phyloP scores from a whole-genome alignment of 2,329 filamentous ascomycete genomes.

The Aspergillus hiratsukae region DNA sequence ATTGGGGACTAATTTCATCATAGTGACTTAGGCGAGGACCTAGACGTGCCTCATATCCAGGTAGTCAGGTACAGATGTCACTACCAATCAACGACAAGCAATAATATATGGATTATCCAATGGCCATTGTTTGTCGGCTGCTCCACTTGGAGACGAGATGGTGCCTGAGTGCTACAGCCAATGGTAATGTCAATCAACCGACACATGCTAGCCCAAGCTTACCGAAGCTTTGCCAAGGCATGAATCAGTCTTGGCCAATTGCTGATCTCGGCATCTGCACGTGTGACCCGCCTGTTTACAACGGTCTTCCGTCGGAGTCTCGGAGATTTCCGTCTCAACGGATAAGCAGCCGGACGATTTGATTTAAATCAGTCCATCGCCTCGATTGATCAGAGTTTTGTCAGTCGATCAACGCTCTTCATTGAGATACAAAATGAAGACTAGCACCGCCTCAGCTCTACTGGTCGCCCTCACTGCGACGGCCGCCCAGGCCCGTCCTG shows the following conservation, averaged over 20 bases:
- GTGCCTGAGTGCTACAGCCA: too few species aligned
- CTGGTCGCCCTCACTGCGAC: slow-evolving; percentile 18
- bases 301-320: neutral
- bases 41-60: too few species aligned
- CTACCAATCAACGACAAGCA: too few species aligned
- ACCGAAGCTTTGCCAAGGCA: neutral
- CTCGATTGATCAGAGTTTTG: neutral
- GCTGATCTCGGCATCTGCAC: slow-evolving; percentile 3
- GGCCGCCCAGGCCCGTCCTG: slow-evolving; percentile 19
- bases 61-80: too few species aligned
- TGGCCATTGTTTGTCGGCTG: too few species aligned
- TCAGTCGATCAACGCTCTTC: slow-evolving; percentile 2
- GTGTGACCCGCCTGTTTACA: slow-evolving; percentile 1
- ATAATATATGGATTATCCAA: too few species aligned
- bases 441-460: slow-evolving; percentile 15
- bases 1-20: too few species aligned
- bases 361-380: neutral
- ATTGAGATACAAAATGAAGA: slow-evolving; percentile 12
- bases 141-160: too few species aligned
- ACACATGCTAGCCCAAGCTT: neutral
- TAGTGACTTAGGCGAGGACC: too few species aligned
- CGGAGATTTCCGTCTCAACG: neutral
- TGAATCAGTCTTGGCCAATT: slow-evolving; percentile 29
- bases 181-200: neutral
- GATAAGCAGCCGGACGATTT: neutral